Conservation (phyloP, 2,329 filamentous ascomycete genomes). For the Colletotrichum simmondsii region DNA sequence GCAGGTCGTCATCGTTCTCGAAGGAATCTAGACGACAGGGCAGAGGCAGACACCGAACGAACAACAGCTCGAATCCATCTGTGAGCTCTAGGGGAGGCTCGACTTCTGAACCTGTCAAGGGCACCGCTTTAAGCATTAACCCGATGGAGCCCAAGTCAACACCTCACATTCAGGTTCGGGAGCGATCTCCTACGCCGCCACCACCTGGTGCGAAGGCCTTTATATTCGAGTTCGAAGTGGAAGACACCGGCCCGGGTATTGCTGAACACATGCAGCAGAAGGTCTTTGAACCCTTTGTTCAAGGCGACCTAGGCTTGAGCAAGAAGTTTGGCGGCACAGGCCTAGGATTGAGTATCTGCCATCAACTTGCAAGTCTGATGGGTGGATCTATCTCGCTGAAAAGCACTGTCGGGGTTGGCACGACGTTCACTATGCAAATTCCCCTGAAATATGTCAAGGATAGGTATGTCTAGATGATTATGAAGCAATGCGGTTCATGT, state of each 20-base stretch:
- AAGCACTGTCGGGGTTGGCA: constrained; percentile 79
- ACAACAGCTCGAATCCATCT: constrained; percentile 62
- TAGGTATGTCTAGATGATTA: constrained; percentile 57
- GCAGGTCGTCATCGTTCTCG: constrained; percentile 64
- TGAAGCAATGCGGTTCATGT: too few relatives aligned
- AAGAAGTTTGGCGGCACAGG: constrained; percentile 93
- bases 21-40: constrained; percentile 55
- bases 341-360: constrained; percentile 88
- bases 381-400: constrained; percentile 78
- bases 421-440: constrained; percentile 84
- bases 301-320: constrained; percentile 89
- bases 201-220: constrained; percentile 73
- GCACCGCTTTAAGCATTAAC: constrained; percentile 71
- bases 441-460: constrained; percentile 82
- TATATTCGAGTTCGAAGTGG: constrained; percentile 87
- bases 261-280: constrained; percentile 79
- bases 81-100: constrained; percentile 55
- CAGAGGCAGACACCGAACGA: constrained; percentile 55
- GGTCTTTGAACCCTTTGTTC: constrained; percentile 94
- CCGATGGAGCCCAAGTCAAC: constrained; percentile 67
- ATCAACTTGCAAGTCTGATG: constrained; percentile 87
- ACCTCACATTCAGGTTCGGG: constrained; percentile 59
- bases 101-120: constrained; percentile 42
- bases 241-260: constrained; percentile 90
- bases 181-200: constrained; percentile 69